Base-by-base conservation (phyloP, 805 yeast species). In the Yarrowia sp. region DNA sequence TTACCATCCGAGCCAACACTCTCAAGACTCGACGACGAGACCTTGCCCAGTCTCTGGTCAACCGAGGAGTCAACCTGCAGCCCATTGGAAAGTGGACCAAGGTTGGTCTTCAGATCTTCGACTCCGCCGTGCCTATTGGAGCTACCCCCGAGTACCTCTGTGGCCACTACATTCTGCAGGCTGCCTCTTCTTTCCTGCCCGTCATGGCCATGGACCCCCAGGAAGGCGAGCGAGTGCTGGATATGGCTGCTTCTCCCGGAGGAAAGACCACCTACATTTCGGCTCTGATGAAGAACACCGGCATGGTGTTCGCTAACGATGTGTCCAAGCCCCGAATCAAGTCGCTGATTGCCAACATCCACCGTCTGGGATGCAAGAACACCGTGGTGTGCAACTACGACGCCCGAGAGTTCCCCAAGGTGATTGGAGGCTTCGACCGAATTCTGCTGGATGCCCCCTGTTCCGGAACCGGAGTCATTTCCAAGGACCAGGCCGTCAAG, bases 241-340 rank as follows among this genome's bases (percentile, higher is more conserved):
- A 95, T 81, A 95, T 95, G 99, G 98, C 99, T 58, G 96, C 99
- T 70, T 98, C 99, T 36, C 99, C 99, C 72, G 99, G 99, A 82
- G 99, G 99, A 80, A 94, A 94, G 77, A 92, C 98, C 20, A 94
- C 99, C 1, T 93, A 92, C 77, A 86, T 94, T 66, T 87, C 97
- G 43, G 98, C 99, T 0, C 79, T 94, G 80, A 95, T 95, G 98
- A 95, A 95, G 77, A 95, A 95, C 79, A 95, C 99, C 0, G 99
- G 99, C 34, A 87, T 94, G 78, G 91, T 95, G 24, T 93, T 95
- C 78, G 99, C 99, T 66, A 95, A 95, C 79, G 99, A 95, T 81
- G 88, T 97, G 68, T 95, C 92, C 82, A 95, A 94, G 78, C 91
- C 96, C 30, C 89, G 99, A 82, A 94, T 98, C 39, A 94, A 94